Base-by-base conservation (phyloP, 345 rosid genomes). In the Citrus reticulata region DNA sequence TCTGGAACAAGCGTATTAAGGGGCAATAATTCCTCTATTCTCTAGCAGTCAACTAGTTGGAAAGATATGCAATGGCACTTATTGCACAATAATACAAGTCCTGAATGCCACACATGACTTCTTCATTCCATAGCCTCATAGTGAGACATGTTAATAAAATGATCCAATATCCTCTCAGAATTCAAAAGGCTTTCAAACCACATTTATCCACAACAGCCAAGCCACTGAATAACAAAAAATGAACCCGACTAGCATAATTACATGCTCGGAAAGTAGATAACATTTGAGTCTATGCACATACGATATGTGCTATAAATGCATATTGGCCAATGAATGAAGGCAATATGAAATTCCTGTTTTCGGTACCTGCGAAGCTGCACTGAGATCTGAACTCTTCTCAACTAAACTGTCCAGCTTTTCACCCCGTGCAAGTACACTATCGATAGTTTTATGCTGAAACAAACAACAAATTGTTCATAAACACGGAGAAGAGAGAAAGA, bases 341-440 rank as follows among this genome's bases (percentile, higher is more conserved):
- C 11, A 73, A 32, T 10, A 25, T 11, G 55, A 29, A 70, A 9
- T 60, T 68, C 10, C 32, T 63, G 58, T 46, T 9, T 46, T 5
- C 54, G 39, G 59, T 88, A 96, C 99, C 99, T 96, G 98, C 6
- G 98, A 94, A 77, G 98, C 97, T 79, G 90, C 88, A 86, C 99
- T 96, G 79, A 96, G 85, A 88, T 96, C 98, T 55, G 98, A 96
- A 85, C 99, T 96, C 91, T 96, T 96, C 83, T 94, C 98, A 55
- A 96, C 98, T 82, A 97, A 86, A 82, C 97, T 92, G 89, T 94
- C 99, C 78, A 97, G 90, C 88, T 85, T 94, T 92, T 91, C 98
- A 58, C 99, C 99, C 60, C 99, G 95, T 35, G 94, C 98, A 74
- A 96, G 95, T 70, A 96, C 99, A 27, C 98, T 94, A 79, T 97